Evolutionary conservation across 2,329 filamentous ascomycete genomes (phyloP).

Genomic region (Colletotrichum lupini): DNA sequence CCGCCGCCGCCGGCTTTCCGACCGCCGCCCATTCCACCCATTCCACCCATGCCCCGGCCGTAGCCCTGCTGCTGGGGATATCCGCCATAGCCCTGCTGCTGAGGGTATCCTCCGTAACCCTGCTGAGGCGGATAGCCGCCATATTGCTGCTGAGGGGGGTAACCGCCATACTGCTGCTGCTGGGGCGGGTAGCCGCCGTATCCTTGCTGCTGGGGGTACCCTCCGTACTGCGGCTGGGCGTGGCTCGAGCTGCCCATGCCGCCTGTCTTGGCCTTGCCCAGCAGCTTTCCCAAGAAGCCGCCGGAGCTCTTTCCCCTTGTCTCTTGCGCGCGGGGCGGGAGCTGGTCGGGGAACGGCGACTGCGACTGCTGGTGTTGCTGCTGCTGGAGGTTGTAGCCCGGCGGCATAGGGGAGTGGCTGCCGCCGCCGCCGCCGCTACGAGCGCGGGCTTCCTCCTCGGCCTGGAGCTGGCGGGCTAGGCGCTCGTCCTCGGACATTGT

Average conservation of each 20-base stretch:
- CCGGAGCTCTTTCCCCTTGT: conserved; percentile 54
- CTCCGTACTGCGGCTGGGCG: conserved; percentile 45
- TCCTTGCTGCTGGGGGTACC: conserved; percentile 41
- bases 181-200: conserved; percentile 46
- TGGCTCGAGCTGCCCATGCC: conserved; percentile 45
- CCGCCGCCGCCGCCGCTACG: conserved; percentile 42
- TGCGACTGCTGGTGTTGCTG: conserved; percentile 42
- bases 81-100: conserved; percentile 45
- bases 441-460: conserved; percentile 77
- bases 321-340: conserved; percentile 51
- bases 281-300: conserved; percentile 62
- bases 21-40: conserved; percentile 51
- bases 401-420: conserved; percentile 44
- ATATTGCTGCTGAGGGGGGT: conserved; percentile 42
- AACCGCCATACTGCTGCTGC: conserved; percentile 39
- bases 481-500: conserved; percentile 73
- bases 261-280: conserved; percentile 58
- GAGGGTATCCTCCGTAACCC: conserved; percentile 51
- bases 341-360: conserved; percentile 48
- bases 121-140: conserved; percentile 46
- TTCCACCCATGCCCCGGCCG: conserved; percentile 35
- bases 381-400: conserved; percentile 38
- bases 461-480: conserved; percentile 81
- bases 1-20: conserved; percentile 47
- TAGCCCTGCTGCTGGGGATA: conserved; percentile 43